These are phyloP conservation scores for Gloeophyllum trabeum DNA, from an alignment of 768 basidiomycete species.

Conservation along the genomic window DNA sequence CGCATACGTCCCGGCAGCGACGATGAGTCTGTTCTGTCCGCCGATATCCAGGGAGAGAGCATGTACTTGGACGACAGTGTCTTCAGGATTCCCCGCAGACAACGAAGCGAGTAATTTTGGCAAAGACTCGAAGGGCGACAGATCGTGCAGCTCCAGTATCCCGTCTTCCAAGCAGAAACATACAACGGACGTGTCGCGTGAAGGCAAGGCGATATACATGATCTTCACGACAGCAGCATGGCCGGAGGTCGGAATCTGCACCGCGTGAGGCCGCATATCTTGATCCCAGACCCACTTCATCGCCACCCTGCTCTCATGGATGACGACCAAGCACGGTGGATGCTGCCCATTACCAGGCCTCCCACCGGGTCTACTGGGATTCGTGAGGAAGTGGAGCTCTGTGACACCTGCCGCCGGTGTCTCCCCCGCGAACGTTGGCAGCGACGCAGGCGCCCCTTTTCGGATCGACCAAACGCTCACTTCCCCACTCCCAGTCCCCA, in stretches of 20 bases:
- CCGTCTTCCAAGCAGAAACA: conserved; percentile 61
- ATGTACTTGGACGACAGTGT: conserved; percentile 42
- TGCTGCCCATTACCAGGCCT: conserved; percentile 12
- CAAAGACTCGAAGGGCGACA: conserved; percentile 29
- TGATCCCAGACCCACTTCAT: conserved; percentile 45
- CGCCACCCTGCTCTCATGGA: conserved; percentile 49
- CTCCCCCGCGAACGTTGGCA: conserved; percentile 29
- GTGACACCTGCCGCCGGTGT: conserved; percentile 34
- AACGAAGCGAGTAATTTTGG: conserved; percentile 36
- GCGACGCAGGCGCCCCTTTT: conserved; percentile 21
- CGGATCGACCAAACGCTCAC: conserved; percentile 54
- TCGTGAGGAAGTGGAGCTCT: conserved; percentile 35
- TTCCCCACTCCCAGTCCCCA: conserved; percentile 58
- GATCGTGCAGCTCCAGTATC: conserved; percentile 48
- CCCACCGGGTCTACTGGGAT: conserved; percentile 11
- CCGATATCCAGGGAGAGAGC: conserved; percentile 41
- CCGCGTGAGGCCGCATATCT: conserved; percentile 16
- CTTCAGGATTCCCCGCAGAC: conserved; percentile 45
- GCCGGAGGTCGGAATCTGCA: conserved; percentile 32
- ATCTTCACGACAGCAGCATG: conserved; percentile 32
- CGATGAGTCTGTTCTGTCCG: conserved; percentile 37
- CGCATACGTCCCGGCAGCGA: conserved; percentile 51
- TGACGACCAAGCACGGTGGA: conserved; percentile 10
- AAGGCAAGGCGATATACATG: conserved; percentile 34
- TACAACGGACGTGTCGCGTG: conserved; percentile 35